Percentiles rank a stretch among this genome's conserved stretches.
Conservation (phyloP, 2,329 filamentous ascomycete species). For the Apiospora saccharicola region DNA sequence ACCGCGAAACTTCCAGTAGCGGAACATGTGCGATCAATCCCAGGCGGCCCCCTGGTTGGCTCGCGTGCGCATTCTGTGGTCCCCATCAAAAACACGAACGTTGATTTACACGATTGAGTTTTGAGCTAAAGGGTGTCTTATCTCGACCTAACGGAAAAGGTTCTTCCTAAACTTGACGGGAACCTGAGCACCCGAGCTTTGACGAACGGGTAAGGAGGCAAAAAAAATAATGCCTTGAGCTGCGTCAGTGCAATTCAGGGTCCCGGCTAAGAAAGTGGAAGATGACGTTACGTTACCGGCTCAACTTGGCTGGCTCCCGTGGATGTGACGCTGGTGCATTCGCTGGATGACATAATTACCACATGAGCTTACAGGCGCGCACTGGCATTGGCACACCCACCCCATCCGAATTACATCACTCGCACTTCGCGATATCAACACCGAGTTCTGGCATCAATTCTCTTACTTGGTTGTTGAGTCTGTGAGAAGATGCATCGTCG, state of each 20-base stretch:
- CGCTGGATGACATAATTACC: neutral
- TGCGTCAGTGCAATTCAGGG: conserved; percentile 8
- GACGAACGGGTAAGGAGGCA: neutral
- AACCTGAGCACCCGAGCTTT: neutral
- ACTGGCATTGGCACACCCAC: neutral
- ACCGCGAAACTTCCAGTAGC: neutral
- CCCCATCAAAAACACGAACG: neutral
- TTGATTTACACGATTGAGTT: conserved; percentile 17
- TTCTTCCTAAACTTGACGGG: neutral
- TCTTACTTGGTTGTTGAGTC: neutral
- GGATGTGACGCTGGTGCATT: conserved; percentile 3
- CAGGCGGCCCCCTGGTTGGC: neutral
- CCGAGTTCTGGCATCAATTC: neutral
- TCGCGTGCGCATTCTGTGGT: neutral
- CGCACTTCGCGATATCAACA: too few relatives aligned
- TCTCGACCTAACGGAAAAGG: neutral
- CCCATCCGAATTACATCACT: neutral
- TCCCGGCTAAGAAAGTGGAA: conserved; percentile 2
- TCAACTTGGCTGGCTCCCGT: neutral
- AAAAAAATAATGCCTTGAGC: neutral
- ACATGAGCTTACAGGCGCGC: neutral
- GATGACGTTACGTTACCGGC: neutral
- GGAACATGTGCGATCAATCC: neutral
- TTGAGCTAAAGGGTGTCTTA: conserved; percentile 1
- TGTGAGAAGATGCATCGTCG: too few relatives aligned